Conservation (phyloP, 805 yeast genomes). For the Cephaloascus fragrans region DNA sequence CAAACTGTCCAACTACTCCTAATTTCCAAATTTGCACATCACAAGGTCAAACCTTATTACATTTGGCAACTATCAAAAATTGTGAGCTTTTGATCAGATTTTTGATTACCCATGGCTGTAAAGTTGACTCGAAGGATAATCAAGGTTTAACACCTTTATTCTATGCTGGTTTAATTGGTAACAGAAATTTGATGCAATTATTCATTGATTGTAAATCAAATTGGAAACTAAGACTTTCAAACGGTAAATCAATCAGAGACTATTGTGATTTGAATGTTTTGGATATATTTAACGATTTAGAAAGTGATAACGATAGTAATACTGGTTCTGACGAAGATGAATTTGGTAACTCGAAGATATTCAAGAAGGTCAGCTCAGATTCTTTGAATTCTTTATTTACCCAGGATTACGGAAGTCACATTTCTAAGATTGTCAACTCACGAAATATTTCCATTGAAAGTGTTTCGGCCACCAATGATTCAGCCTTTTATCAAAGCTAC, state of each 20-base stretch:
- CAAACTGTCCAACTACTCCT: slow-evolving; percentile 54
- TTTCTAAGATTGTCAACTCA: slow-evolving; percentile 29
- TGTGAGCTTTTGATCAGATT: slow-evolving; percentile 52
- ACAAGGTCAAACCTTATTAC: slow-evolving; percentile 84
- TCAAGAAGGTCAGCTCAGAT: slow-evolving; percentile 19
- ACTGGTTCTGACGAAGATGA: background rate
- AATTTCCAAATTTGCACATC: slow-evolving; percentile 75
- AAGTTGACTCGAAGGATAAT: slow-evolving; percentile 62
- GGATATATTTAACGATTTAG: slow-evolving; percentile 24
- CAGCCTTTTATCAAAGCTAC: background rate
- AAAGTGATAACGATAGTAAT: slow-evolving; percentile 3
- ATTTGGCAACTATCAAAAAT: slow-evolving; percentile 73
- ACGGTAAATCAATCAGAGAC: slow-evolving; percentile 34
- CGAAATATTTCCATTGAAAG: slow-evolving; percentile 6
- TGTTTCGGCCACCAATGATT: slow-evolving; percentile 1
- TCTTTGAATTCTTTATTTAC: slow-evolving; percentile 29
- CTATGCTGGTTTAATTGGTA: slow-evolving; percentile 72
- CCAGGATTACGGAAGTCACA: slow-evolving; percentile 25
- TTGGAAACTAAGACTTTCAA: slow-evolving; percentile 37
- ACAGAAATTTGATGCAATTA: slow-evolving; percentile 52
- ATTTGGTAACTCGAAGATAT: slow-evolving; percentile 8
- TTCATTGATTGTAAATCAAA: slow-evolving; percentile 59
- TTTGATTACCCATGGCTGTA: slow-evolving; percentile 57
- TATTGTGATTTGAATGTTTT: slow-evolving; percentile 35
- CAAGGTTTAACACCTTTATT: slow-evolving; percentile 86